These are phyloP conservation scores for Cubamyces lactineus DNA, from an alignment of 768 basidiomycete genomes.

Conservation along the genomic window DNA sequence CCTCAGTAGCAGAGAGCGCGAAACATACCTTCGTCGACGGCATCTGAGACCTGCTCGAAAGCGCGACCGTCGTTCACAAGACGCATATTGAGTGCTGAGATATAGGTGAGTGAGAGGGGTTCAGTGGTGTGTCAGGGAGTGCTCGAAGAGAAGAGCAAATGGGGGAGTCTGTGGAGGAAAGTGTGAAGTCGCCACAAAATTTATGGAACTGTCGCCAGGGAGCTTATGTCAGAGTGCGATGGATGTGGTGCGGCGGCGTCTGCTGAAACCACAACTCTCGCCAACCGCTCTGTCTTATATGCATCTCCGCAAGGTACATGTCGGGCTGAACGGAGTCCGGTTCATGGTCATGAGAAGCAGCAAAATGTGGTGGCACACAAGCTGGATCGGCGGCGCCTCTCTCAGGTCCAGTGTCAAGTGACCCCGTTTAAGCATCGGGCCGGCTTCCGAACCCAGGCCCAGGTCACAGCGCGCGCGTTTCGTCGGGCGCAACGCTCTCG, in stretches of 20 bases:
- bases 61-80: conserved; percentile 21
- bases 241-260: conserved; percentile 2
- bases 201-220: conserved; percentile 17
- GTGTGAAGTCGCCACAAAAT: neutral
- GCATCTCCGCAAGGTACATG: conserved; percentile 3
- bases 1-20: neutral
- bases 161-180: conserved; percentile 2
- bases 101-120: too few relatives aligned
- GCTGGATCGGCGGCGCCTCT: neutral
- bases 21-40: conserved; percentile 50
- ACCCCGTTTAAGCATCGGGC: conserved; percentile 4
- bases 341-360: conserved; percentile 14
- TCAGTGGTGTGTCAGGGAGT: neutral
- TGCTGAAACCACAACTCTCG: neutral
- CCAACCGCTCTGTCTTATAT: conserved; percentile 13
- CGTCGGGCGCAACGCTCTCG: neutral
- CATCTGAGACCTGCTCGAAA: conserved; percentile 51
- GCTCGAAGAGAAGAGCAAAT: neutral
- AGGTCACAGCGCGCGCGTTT: neutral
- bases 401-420: conserved; percentile 4
- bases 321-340: conserved; percentile 6
- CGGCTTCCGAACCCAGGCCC: conserved; percentile 3
- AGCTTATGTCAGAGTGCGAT: conserved; percentile 21
- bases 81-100: neutral
- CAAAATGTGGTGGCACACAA: neutral